Base-by-base conservation (phyloP, 108 stramenopile species). In the Bacterosira constricta region DNA sequence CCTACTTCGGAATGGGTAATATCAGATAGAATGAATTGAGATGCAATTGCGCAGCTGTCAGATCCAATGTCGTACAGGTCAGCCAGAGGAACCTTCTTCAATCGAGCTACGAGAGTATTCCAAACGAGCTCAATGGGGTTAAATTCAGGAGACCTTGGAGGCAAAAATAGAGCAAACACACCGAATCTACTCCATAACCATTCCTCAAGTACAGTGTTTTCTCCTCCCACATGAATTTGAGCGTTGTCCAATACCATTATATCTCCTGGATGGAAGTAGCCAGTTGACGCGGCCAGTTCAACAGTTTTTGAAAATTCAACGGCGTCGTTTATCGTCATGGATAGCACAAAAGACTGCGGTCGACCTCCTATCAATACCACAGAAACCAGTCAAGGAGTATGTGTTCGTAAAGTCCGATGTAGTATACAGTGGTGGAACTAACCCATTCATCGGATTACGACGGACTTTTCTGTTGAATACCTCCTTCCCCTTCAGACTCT, bases 81-180 rank as follows among this genome's bases (percentile, higher is more conserved):
- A n/a, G n/a, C n/a, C n/a, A n/a, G n/a, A n/a, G n/a, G n/a, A n/a
- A n/a, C n/a, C n/a, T n/a, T n/a, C n/a, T n/a, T n/a, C n/a, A n/a
- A n/a, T n/a, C n/a, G n/a, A n/a, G n/a, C n/a, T n/a, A n/a, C n/a
- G 36, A 68, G 37, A 8, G 6, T 39, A 42, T 56, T 55, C 67
- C 67, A 68, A 20, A 68, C 37, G 10, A 42, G 15, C 38, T 68
- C 37, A 31, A 55, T 56, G 0, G 67, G 67, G 56, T 68, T 56
- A 36, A 32, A 68, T 20, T 68, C 67, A 4, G 53, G 53, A 2
- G 41, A 27, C 0, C 54, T 6, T 7, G 53, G 29, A 4, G 67
- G 67, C 23, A 68, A n/a, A 20, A 37, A 68, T 6, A 56, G 9
- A 5, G 39, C 23, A 29, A 56, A 42, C 6, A 68, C 29, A 27